Percentiles rank a stretch among this genome's conserved stretches.
phyloP scores from a whole-genome alignment of 1,139 yeast genomes.

The Keqinozyma sinolaborantium region DNA sequence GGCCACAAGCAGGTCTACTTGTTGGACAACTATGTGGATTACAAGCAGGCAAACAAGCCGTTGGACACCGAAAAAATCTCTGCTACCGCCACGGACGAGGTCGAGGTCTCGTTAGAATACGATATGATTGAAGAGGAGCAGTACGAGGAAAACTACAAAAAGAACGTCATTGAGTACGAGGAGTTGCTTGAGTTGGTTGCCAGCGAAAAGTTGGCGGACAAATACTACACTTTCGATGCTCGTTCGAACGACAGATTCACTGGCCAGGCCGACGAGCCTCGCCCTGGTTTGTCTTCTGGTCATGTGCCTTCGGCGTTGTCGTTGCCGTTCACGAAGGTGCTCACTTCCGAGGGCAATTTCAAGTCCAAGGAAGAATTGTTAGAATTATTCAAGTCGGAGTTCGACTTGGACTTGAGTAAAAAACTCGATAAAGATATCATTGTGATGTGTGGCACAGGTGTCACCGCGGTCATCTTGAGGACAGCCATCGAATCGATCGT shows the following conservation, averaged over 20 bases:
- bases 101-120: slow-evolving; percentile 16
- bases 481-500: slow-evolving; percentile 41
- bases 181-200: slow-evolving; percentile 57
- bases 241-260: slow-evolving; percentile 71
- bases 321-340: slow-evolving; percentile 67
- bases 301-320: slow-evolving; percentile 81
- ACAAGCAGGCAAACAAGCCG: slow-evolving; percentile 27
- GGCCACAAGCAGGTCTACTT: slow-evolving; percentile 69
- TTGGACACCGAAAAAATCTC: slow-evolving; percentile 19
- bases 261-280: slow-evolving; percentile 81
- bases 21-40: slow-evolving; percentile 58
- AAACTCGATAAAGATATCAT: slow-evolving; percentile 56
- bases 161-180: slow-evolving; percentile 60
- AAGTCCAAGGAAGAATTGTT: slow-evolving; percentile 44
- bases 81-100: slow-evolving; percentile 13
- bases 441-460: slow-evolving; percentile 94
- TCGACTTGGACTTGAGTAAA: slow-evolving; percentile 28
- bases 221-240: slow-evolving; percentile 72
- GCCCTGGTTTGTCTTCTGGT: slow-evolving; percentile 84
- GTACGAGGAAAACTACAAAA: slow-evolving; percentile 28
- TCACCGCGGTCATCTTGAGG: slow-evolving; percentile 82
- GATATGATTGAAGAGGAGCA: slow-evolving; percentile 14
- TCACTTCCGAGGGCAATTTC: slow-evolving; percentile 47
- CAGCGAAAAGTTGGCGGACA: slow-evolving; percentile 40
- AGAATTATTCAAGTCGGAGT: slow-evolving; percentile 39